phyloP scores from a whole-genome alignment of 176 grass and related monocot genomes.

The Oryza coarctata region DNA sequence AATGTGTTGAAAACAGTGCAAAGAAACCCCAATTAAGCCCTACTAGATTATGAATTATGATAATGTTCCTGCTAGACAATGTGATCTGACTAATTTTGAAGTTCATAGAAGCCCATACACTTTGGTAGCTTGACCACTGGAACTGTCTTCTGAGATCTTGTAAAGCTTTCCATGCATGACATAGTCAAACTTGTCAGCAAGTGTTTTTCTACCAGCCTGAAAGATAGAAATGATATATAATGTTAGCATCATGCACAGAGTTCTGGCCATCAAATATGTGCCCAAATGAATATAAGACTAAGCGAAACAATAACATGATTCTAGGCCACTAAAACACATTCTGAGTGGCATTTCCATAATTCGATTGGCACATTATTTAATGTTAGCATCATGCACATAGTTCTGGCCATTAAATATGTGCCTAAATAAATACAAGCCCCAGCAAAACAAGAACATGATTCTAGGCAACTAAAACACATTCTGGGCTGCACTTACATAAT shows the following conservation, averaged over 20 bases:
- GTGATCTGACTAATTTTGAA: not conserved
- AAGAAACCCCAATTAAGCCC: not conserved
- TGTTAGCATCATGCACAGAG: not conserved
- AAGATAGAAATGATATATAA: not conserved
- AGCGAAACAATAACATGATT: conserved; percentile 14
- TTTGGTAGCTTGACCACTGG: conserved; percentile 49
- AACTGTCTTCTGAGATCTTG: conserved; percentile 73
- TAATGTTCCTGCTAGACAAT: too few species aligned
- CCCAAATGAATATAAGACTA: not conserved
- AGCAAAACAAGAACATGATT: conserved; percentile 7
- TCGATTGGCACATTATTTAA: not conserved
- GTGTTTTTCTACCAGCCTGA: conserved; percentile 58
- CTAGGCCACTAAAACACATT: not conserved
- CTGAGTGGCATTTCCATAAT: not conserved
- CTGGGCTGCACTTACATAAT: not conserved
- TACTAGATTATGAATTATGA: not conserved
- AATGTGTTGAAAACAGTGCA: not conserved
- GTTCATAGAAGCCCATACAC: conserved; percentile 53
- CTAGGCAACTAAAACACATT: not conserved
- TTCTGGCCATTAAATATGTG: not conserved
- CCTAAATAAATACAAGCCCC: not conserved
- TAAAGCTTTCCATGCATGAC: conserved; percentile 93
- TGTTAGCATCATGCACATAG: not conserved
- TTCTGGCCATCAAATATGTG: not conserved
- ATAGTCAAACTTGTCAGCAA: conserved; percentile 85